These are phyloP conservation scores for Ogataea haglerorum DNA, from an alignment of 805 yeast genomes.

Conservation along the genomic window DNA sequence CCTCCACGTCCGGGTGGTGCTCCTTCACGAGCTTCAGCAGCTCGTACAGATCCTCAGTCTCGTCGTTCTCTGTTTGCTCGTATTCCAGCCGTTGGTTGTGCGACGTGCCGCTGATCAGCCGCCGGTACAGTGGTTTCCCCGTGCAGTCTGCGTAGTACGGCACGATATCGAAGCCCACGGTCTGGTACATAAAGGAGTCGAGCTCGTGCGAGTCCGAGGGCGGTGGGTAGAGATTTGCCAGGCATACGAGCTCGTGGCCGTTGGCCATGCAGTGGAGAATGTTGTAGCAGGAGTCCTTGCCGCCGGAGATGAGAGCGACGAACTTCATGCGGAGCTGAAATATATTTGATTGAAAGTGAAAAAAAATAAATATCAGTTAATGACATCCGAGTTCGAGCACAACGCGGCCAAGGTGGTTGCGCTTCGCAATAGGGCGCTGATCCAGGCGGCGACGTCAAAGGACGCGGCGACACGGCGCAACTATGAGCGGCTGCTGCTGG, in stretches of 20 bases:
- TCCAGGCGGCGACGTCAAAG: slow-evolving; percentile 23
- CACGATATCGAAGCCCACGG: slow-evolving; percentile 87
- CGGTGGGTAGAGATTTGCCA: slow-evolving; percentile 78
- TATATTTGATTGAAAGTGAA: neutral
- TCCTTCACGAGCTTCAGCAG: slow-evolving; percentile 48
- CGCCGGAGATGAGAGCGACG: slow-evolving; percentile 90
- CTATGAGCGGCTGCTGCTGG: slow-evolving; percentile 23
- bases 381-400: slow-evolving; percentile 13
- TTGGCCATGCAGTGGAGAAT: slow-evolving; percentile 78
- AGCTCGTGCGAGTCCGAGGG: slow-evolving; percentile 55
- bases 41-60: slow-evolving; percentile 75
- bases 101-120: slow-evolving; percentile 59
- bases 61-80: slow-evolving; percentile 65
- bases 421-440: slow-evolving; percentile 19
- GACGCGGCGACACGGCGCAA: slow-evolving; percentile 16
- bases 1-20: slow-evolving; percentile 70
- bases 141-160: slow-evolving; percentile 63
- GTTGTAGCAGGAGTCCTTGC: slow-evolving; percentile 92
- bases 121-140: slow-evolving; percentile 76
- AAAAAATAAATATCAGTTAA: neutral
- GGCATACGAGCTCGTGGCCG: slow-evolving; percentile 82
- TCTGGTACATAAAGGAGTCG: slow-evolving; percentile 96
- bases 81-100: slow-evolving; percentile 69
- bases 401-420: slow-evolving; percentile 18
- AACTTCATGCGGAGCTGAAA: slow-evolving; percentile 65